Conservation (phyloP, 139 green algal genomes). For the Micromonas commoda region DNA sequence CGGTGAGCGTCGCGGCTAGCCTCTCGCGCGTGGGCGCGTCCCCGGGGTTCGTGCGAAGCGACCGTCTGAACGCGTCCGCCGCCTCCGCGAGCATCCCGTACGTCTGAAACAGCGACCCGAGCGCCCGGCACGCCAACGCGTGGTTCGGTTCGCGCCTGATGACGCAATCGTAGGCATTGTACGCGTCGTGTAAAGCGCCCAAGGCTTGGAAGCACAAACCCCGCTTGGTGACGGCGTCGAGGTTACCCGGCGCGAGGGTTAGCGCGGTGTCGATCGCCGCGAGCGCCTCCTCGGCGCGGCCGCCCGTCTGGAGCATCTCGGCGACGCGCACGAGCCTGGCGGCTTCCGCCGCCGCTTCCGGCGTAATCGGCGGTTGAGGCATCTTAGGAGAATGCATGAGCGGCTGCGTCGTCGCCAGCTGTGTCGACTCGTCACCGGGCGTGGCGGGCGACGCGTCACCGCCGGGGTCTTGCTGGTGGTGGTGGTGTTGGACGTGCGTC, state of each 20-base stretch:
- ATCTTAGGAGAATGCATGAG: too few relatives aligned
- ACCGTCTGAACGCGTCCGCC: background rate
- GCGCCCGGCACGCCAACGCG: background rate
- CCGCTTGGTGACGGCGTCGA: background rate
- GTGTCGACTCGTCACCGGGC: background rate
- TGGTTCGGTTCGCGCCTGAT: background rate
- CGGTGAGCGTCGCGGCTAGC: slow-evolving; percentile 71
- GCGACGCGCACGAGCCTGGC: background rate
- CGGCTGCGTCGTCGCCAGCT: background rate
- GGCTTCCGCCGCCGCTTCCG: background rate
- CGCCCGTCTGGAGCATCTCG: background rate
- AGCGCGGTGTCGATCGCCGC: background rate
- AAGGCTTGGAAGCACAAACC: background rate
- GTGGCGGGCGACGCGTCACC: background rate
- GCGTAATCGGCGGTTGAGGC: too few relatives aligned
- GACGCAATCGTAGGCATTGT: background rate
- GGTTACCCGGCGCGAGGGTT: background rate
- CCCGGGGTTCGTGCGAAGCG: background rate
- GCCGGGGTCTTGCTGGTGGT: too few relatives aligned
- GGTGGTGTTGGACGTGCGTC: too few relatives aligned
- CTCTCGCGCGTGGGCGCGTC: slow-evolving; percentile 12
- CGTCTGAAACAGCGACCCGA: background rate
- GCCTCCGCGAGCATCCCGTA: background rate
- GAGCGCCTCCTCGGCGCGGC: background rate
- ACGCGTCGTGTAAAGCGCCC: background rate